Base-by-base conservation (phyloP, 192 early-diverging fungal genomes). In the Coemansia aciculifera region DNA sequence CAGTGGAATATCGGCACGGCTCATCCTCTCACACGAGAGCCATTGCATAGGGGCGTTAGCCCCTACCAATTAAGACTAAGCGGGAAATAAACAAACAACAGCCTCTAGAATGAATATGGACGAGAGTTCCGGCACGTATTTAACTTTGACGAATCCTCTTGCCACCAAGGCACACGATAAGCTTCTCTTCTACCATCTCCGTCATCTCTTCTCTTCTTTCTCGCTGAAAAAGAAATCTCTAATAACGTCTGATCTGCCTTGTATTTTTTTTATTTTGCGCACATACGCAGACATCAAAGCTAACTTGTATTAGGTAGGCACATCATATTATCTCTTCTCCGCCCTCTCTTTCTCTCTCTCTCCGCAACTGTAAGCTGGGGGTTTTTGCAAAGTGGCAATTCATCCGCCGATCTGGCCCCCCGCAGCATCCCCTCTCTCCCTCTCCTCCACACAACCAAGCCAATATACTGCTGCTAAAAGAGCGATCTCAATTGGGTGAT, bases 301-400 rank as follows among this genome's bases (percentile, higher is more conserved):
- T 29, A 36, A 29, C 24, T 31, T 54, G 24, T 27, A 29, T 29
- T 54, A 29, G 51, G 51, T 54, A 54, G 27, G 51, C 51, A 29
- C 9, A n/a, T 21, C 7, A 49, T 13, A 54, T 29, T 8, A 19
- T 13, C 40, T 36, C 3, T 15, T 44, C 21, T 49, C 19, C 48
- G n/a, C 48, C 13, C 12, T 13, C 51, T 11, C 51, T 27, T 1
- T 31, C 23, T 29, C 24, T 52, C 51, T 29, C 51, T 21, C 51
- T 4, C 48, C 19, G 9, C 48, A 49, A 9, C 12, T 27, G 24
- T 54, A 29, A 24, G 21, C 44, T 21, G 44, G 44, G 44, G 44
- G 27, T 27, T 21, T 7, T 48, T 48, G 44, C 51, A 54, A 54
- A 54, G 51, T 54, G 51, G 51, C 51, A 54, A 54, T 54, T 54